phyloP scores from a whole-genome alignment of 2,329 filamentous ascomycete genomes.

The Ceratocystis cacaofunesta region DNA sequence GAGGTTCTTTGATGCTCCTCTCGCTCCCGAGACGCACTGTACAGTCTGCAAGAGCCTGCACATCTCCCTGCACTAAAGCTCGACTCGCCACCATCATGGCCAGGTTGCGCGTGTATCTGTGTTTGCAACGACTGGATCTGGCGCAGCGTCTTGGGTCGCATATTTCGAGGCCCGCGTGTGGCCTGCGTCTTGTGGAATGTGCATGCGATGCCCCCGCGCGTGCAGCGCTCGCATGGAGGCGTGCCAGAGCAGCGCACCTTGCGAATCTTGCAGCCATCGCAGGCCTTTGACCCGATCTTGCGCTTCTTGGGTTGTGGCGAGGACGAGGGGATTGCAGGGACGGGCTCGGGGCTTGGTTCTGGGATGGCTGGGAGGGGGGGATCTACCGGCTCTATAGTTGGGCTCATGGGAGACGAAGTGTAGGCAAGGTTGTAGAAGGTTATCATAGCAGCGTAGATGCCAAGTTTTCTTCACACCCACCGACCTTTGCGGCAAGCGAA shows the following conservation, averaged over 20 bases:
- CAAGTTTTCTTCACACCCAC: not conserved
- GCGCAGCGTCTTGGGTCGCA: constrained; percentile 32
- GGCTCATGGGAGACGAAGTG: not conserved
- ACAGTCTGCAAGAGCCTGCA: not conserved
- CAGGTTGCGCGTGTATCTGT: not conserved
- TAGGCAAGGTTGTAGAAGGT: not conserved
- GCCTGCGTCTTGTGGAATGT: constrained; percentile 34
- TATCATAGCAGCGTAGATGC: not conserved
- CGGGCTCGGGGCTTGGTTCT: not conserved
- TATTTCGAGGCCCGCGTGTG: constrained; percentile 31
- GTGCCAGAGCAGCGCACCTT: constrained; percentile 37
- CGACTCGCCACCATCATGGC: not conserved
- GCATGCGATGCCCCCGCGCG: constrained; percentile 31
- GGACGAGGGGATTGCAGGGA: not conserved
- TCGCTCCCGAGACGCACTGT: not conserved
- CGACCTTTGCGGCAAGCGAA: not conserved
- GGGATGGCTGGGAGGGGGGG: not conserved
- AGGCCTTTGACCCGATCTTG: constrained; percentile 23
- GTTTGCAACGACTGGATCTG: constrained; percentile 24
- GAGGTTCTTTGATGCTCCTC: not conserved
- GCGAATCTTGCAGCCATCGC: constrained; percentile 38
- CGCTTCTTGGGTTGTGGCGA: constrained; percentile 10
- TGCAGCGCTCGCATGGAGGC: constrained; percentile 33
- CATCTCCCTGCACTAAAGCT: too few relatives aligned
- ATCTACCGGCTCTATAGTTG: not conserved